Evolutionary conservation across 805 yeast species (phyloP).

Genomic region (Blastobotrys americana): DNA sequence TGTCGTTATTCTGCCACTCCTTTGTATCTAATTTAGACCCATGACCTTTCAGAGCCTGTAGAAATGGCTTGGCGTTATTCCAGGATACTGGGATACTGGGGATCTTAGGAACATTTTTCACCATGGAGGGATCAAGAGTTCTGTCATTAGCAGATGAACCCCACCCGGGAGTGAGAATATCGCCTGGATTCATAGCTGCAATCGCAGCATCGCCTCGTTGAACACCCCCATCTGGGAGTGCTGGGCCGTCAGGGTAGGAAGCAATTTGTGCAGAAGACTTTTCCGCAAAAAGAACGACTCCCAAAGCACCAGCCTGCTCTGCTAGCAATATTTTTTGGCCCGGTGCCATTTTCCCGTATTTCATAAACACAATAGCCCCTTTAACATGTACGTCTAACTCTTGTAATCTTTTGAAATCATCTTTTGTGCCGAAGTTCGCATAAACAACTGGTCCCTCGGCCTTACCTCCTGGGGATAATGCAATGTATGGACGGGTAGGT

Average conservation of each 20-base stretch:
- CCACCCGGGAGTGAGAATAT: conserved; percentile 75
- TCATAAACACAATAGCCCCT: conserved; percentile 52
- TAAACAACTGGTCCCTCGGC: conserved; percentile 49
- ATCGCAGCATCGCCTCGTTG: conserved; percentile 36
- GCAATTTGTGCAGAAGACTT: conserved; percentile 16
- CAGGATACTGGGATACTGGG: conserved; percentile 75
- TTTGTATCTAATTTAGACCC: conserved; percentile 34
- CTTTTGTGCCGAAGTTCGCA: conserved; percentile 56
- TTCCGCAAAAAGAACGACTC: conserved; percentile 58
- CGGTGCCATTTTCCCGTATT: conserved; percentile 44
- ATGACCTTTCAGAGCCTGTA: conserved; percentile 31
- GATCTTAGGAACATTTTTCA: conserved; percentile 58
- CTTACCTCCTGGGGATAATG: conserved; percentile 55
- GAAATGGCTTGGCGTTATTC: conserved; percentile 51
- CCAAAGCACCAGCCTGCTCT: conserved; percentile 49
- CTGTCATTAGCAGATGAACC: conserved; percentile 38
- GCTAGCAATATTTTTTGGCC: conserved; percentile 52
- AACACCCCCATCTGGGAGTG: conserved; percentile 39
- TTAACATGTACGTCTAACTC: conserved; percentile 35
- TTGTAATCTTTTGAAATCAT: conserved; percentile 44
- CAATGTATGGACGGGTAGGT: conserved; percentile 44
- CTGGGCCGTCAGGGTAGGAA: conserved; percentile 30
- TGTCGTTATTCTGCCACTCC: conserved; percentile 32
- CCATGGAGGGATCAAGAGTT: conserved; percentile 38
- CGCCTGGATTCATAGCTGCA: conserved; percentile 55